Evolutionary conservation across 306 rosid species (phyloP).

Genomic region (Urtica urens): DNA sequence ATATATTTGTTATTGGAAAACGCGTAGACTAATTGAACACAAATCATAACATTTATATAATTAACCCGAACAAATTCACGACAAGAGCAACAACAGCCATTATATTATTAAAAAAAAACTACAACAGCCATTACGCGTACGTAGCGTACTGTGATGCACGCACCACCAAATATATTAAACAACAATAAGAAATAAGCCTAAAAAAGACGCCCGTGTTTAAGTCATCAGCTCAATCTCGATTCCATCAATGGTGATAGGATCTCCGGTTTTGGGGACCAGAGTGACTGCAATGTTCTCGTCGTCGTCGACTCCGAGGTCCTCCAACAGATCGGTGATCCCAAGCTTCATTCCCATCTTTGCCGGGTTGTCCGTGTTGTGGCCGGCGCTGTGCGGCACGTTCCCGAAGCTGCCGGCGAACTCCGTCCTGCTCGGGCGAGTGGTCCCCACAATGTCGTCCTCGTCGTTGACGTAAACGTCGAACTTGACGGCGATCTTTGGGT

Average conservation of each 20-base stretch:
- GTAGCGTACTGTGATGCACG: too few relatives aligned
- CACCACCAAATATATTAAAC: too few relatives aligned
- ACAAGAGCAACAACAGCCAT: too few relatives aligned
- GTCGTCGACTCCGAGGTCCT: slow-evolving; percentile 59
- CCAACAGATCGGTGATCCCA: slow-evolving; percentile 53
- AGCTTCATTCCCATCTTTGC: slow-evolving; percentile 23
- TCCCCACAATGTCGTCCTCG: slow-evolving; percentile 31
- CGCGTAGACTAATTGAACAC: too few relatives aligned
- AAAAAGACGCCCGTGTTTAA: too few relatives aligned
- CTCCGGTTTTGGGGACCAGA: slow-evolving; percentile 46
- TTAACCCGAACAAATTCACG: too few relatives aligned
- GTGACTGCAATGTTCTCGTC: slow-evolving; percentile 59
- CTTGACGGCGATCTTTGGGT: slow-evolving; percentile 25
- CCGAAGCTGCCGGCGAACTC: slow-evolving; percentile 79
- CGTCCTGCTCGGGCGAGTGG: slow-evolving; percentile 19
- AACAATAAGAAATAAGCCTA: too few relatives aligned
- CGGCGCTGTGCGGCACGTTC: slow-evolving; percentile 45
- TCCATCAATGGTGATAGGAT: slow-evolving; percentile 22
- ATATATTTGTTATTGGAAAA: too few relatives aligned
- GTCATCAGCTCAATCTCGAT: slow-evolving; percentile 45
- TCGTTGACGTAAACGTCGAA: slow-evolving; percentile 65
- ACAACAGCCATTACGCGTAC: too few relatives aligned
- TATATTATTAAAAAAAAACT: too few relatives aligned
- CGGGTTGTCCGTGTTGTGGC: slow-evolving; percentile 17
- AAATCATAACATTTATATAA: too few relatives aligned